Evolutionary conservation across 768 basidiomycete genomes (phyloP), one percentile per base, ranked within the genome.

Genomic region (Hypholoma sublateritium): DNA sequence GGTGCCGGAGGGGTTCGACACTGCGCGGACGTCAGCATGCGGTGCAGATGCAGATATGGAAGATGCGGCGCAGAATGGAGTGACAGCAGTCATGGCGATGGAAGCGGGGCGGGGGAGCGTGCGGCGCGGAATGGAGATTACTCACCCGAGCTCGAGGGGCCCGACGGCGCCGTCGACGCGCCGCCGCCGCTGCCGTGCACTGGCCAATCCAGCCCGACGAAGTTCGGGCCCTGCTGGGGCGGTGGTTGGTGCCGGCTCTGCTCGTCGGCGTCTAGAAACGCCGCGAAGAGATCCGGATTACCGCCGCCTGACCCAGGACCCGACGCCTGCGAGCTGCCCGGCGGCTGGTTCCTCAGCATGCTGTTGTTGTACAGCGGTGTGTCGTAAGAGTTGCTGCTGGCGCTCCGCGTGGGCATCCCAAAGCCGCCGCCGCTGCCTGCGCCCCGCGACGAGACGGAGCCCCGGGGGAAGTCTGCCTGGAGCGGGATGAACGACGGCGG

Each of bases 191-290:
- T 52, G 16, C 53, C 61, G 46, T 72, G 73, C 6, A 76, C 71
- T 5, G 74, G 74, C 74, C 74, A 76, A 24, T 76, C 74, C 24
- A 75, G 50, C 7, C 65, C 65, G 4, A 63, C 68, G 8, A 62
- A 52, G 1, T 58, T 58, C 8, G 52, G 42, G 5, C 52, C 62
- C 53, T 48, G 62, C 51, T 56, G 58, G 39, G 55, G 19, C 21
- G 57, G 63, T 19, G 39, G 56, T 35, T 60, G 60, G 14, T 64
- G 65, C 1, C 71, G 63, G 32, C 62, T 62, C 42, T 70, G 65
- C 17, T 70, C 66, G 35, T 68, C 68, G 3, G 67, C 62, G 34
- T 70, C 72, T 22, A 74, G 60, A 50, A 72, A 73, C 19, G 53
- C 61, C 37, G 65, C 58, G 45, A 65, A 67, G 47, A 58, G 57